Base-by-base conservation (phyloP, 768 basidiomycete species). In the Boletus rex-veris region DNA sequence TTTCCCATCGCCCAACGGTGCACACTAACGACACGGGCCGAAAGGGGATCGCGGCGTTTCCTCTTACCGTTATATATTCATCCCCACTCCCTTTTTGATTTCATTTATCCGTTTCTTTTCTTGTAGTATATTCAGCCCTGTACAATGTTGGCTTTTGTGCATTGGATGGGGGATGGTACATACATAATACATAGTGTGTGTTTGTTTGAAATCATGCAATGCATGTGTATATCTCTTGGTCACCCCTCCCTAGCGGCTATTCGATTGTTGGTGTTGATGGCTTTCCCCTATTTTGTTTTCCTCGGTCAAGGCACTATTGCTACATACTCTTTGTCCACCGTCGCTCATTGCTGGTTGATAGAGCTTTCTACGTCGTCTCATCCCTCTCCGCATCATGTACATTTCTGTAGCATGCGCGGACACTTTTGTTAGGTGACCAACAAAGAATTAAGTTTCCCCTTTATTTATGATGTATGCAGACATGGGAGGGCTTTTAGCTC, bases 1-100 rank as follows among this genome's bases (percentile, higher is more conserved):
- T 24, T 75, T 78, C 59, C 67, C 71, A 19, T 68, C 70, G 47
- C 69, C 73, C 48, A 74, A 74, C 33, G 72, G 74, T 51, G 62
- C 65, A 54, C 69, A 68, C 54, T 67, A 56, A 62, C 31, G 54
- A 48, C 33, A n/a, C 33, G 38, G 37, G 30, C 41, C 31, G 38
- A 46, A 39, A 37, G 54, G 63, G 54, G 48, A 54, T 49, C 7
- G 26, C 15, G 54, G 43, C 35, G 39, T 44, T 37, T 28, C 14
- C 33, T 45, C 18, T 16, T 15, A 35, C 24, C 7, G 19, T 9
- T 16, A 52, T 37, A 53, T 53, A 55, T 30, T 59, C 51, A 48
- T 52, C 45, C 51, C 53, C 45, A 4, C 41, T 45, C 53, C 53
- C 42, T 38, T 46, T 50, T 59, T 57, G 10, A 21, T 35, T 57